Conservation (phyloP, 345 rosid species). For the Eucalyptus viminalis region DNA sequence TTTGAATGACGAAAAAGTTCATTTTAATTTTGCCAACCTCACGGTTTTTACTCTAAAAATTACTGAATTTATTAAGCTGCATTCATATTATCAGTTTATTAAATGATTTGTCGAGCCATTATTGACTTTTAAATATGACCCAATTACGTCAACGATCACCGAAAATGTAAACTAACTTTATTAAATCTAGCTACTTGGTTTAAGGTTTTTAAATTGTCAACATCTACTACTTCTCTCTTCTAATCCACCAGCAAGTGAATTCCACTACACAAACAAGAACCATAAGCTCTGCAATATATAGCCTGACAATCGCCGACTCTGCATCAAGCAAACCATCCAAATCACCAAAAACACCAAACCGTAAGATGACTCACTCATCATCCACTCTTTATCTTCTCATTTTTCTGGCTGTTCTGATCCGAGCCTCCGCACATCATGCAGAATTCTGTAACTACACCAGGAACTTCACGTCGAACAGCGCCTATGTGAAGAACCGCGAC, state of each 20-base stretch:
- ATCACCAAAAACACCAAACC: neutral
- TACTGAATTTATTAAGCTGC: too few species aligned
- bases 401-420: neutral
- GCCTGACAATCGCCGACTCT: neutral
- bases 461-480: neutral
- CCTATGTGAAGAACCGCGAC: slow-evolving; percentile 1
- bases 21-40: neutral
- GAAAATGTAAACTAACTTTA: neutral
- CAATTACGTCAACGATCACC: neutral
- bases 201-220: neutral
- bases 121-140: neutral
- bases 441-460: neutral
- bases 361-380: neutral
- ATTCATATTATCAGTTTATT: neutral
- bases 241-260: neutral
- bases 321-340: neutral
- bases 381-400: neutral
- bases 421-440: neutral
- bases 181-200: neutral
- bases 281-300: neutral
- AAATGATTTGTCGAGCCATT: neutral
- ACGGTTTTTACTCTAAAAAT: too few species aligned
- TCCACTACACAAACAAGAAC: neutral
- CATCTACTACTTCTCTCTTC: neutral
- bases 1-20: neutral